Base-by-base conservation (phyloP, 2,329 filamentous ascomycete genomes). In the Trichoderma asperellum region DNA sequence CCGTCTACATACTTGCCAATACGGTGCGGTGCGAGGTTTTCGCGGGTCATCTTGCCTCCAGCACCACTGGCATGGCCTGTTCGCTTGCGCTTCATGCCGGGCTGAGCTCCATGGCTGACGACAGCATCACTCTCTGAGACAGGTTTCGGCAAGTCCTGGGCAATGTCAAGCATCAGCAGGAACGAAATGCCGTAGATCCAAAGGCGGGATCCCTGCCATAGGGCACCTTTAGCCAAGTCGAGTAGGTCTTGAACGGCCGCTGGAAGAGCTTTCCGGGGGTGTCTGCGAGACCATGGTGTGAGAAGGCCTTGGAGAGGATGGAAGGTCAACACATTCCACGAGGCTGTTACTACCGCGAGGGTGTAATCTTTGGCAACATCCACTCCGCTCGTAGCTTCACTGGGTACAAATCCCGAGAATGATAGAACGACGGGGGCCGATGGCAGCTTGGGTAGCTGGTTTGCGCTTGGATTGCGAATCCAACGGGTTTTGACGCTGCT, bases 161-260 rank as follows among this genome's bases (percentile, higher is more conserved):
- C 87, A 35, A 97, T 82, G 78, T 98, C 94, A 70, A 99, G 88
- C 94, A 98, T 98, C 82, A 92, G 94, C 29, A 99, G 80, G 86
- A 94, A 98, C 1, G 88, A 90, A 52, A 89, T 87, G 7, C 95
- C 94, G 76, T 97, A 97, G 24, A 98, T 81, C 93, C 95, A 98
- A 8, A 95, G 81, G 16, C 95, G 87, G 34, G 84, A 83, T 1
- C 91, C 84, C 76, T 96, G 92, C 94, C 95, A 98, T 49, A 97
- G 79, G 32, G 90, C 89, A 4, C 94, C 94, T 83, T 95, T 95
- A 66, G 91, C 91, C 53, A 92, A 85, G 77, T 97, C 94, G 70
- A 91, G 88, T 29, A 94, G 87, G 72, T 89, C 87, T 68, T 86
- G 88, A 78, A 96, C 95, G 59, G 92, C 87, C 3, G 85, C 83